phyloP scores from a whole-genome alignment of 108 stramenopile genomes.

The Skeletonema costatum region DNA sequence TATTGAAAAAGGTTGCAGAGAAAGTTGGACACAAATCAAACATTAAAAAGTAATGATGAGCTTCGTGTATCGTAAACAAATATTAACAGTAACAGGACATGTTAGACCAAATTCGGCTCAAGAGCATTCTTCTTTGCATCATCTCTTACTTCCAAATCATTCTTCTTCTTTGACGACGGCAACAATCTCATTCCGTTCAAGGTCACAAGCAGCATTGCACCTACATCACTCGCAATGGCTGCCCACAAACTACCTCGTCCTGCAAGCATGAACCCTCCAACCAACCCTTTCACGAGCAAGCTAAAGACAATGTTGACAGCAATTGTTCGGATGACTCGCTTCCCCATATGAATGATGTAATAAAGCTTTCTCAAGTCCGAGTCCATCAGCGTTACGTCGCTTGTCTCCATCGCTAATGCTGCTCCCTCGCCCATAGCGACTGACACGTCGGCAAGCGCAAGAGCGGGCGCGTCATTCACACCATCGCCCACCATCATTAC shows the following conservation, averaged over 20 bases:
- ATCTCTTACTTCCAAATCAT: neutral
- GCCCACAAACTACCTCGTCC: constrained; percentile 65
- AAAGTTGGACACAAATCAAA: no score
- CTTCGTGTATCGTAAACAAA: no score
- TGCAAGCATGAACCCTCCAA: constrained; percentile 69
- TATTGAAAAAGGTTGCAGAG: neutral
- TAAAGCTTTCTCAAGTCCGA: constrained; percentile 71
- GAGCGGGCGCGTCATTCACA: constrained; percentile 96
- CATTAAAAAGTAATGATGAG: no score
- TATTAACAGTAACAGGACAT: no score
- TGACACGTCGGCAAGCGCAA: constrained; percentile 91
- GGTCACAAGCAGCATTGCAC: constrained; percentile 82
- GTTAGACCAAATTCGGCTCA: no score
- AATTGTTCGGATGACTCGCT: constrained; percentile 66
- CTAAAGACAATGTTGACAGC: constrained; percentile 72
- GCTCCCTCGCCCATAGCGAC: constrained; percentile 97
- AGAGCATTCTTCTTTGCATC: neutral
- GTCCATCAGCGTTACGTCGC: constrained; percentile 79
- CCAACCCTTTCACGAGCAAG: constrained; percentile 60
- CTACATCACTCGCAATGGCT: constrained; percentile 76
- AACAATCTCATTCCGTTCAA: constrained; percentile 80
- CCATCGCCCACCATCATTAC: constrained; percentile 95
- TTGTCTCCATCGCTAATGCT: constrained; percentile 93
- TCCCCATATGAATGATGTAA: constrained; percentile 63
- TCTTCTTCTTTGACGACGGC: constrained; percentile 39